These are phyloP conservation scores for Backusella westeae DNA, from an alignment of 192 early-diverging fungal genomes.

Conservation along the genomic window DNA sequence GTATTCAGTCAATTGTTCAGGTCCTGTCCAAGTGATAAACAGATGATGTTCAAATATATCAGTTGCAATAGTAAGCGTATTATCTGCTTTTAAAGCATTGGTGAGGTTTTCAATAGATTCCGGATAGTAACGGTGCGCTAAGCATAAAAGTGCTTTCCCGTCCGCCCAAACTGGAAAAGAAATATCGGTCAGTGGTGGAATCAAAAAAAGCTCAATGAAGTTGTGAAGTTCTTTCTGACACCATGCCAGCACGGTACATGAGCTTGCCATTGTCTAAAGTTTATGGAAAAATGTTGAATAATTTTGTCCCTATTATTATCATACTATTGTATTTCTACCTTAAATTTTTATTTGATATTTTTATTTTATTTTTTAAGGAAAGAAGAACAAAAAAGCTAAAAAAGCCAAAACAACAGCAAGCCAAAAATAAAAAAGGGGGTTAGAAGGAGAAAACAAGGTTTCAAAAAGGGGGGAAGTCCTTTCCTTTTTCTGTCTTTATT, in stretches of 20 bases:
- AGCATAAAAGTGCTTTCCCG: conserved; percentile 4
- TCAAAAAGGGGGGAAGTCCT: background rate
- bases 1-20: background rate
- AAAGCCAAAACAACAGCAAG: background rate
- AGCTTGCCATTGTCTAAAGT: conserved; percentile 2
- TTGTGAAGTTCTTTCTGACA: conserved; percentile 14
- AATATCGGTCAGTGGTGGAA: conserved; percentile 12
- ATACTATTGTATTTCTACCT: background rate
- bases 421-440: background rate
- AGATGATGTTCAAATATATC: conserved; percentile 3
- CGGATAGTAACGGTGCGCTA: conserved; percentile 14
- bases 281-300: background rate
- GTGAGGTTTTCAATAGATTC: conserved; percentile 7
- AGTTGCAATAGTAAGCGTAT: background rate
- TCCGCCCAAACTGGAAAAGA: conserved; percentile 9
- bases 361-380: conserved; percentile 1
- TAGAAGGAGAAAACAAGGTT: conserved; percentile 4
- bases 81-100: background rate
- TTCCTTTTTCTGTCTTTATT: background rate
- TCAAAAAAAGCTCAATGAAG: conserved; percentile 7
- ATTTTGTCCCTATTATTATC: background rate
- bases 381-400: background rate
- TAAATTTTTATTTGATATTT: background rate
- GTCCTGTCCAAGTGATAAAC: background rate
- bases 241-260: conserved; percentile 16